Conservation (phyloP, 805 yeast genomes). For the Starmera dryadoides region DNA sequence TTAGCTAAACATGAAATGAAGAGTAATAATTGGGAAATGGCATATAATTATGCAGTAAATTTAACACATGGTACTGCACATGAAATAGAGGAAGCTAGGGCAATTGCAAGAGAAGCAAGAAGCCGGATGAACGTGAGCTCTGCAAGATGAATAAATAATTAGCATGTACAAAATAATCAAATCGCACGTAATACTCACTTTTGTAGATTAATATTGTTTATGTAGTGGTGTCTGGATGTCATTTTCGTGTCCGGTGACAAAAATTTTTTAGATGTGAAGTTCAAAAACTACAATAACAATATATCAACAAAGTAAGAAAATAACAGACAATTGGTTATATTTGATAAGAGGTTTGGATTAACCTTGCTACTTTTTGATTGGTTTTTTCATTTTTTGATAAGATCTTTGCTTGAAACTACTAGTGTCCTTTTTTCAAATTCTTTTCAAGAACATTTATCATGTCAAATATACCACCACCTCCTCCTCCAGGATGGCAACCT, state of each 20-base stretch:
- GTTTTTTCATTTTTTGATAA: not conserved
- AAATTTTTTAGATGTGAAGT: too few species aligned
- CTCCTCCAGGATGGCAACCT: constrained; percentile 25
- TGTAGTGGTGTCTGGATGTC: not conserved
- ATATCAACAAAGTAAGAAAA: not conserved
- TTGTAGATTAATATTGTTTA: too few species aligned
- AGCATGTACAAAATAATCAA: too few species aligned
- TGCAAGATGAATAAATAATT: not conserved
- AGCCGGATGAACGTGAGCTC: constrained; percentile 36
- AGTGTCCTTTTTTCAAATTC: too few species aligned
- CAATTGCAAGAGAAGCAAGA: constrained; percentile 73
- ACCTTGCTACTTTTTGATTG: not conserved
- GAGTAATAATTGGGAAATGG: constrained; percentile 51
- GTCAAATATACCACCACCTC: constrained; percentile 9
- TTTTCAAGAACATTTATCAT: not conserved
- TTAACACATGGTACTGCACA: constrained; percentile 70
- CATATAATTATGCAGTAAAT: constrained; percentile 67
- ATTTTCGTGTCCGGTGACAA: not conserved
- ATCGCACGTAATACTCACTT: too few species aligned
- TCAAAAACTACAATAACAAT: too few species aligned
- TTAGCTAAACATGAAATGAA: constrained; percentile 63
- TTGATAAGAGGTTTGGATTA: too few species aligned
- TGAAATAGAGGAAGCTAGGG: constrained; percentile 84
- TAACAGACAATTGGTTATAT: not conserved
- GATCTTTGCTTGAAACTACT: too few species aligned